Evolutionary conservation across 2,329 filamentous ascomycete genomes (phyloP).

Genomic region (Furcasterigmium sp.): DNA sequence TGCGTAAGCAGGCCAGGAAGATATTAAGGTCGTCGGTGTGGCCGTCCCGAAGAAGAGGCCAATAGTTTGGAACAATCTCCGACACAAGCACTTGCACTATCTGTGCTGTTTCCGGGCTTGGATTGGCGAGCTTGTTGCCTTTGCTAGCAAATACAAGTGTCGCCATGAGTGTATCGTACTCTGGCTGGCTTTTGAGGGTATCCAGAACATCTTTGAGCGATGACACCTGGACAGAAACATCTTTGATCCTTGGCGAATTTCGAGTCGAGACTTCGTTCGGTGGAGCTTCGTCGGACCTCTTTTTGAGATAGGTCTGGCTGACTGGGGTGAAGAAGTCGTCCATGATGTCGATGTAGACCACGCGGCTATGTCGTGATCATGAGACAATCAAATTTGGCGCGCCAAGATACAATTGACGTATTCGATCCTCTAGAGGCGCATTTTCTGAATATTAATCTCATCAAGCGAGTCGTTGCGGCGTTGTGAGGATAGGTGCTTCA

Average conservation of each 20-base stretch:
- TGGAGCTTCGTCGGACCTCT: conserved; percentile 14
- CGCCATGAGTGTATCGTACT: conserved; percentile 48
- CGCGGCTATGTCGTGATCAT: no score
- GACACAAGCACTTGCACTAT: conserved; percentile 71
- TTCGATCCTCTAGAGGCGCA: no score
- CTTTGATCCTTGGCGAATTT: background rate
- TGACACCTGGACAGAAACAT: conserved; percentile 1
- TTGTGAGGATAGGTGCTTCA: no score
- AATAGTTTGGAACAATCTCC: conserved; percentile 76
- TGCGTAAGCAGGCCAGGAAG: conserved; percentile 63
- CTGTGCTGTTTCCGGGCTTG: conserved; percentile 65
- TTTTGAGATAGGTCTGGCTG: conserved; percentile 43
- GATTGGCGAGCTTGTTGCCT: conserved; percentile 46
- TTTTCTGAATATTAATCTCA: no score
- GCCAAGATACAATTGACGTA: no score
- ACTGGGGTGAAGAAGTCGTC: conserved; percentile 50
- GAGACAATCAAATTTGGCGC: no score
- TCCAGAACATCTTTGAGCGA: conserved; percentile 51
- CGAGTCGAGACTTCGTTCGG: background rate
- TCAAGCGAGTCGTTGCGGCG: no score
- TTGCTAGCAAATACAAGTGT: conserved; percentile 47
- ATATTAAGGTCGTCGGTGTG: conserved; percentile 33
- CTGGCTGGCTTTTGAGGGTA: conserved; percentile 56
- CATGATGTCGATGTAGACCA: conserved; percentile 44
- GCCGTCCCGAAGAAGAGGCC: conserved; percentile 56